Conservation (phyloP, 2,329 filamentous ascomycete species). For the Curvularia spicifera region DNA sequence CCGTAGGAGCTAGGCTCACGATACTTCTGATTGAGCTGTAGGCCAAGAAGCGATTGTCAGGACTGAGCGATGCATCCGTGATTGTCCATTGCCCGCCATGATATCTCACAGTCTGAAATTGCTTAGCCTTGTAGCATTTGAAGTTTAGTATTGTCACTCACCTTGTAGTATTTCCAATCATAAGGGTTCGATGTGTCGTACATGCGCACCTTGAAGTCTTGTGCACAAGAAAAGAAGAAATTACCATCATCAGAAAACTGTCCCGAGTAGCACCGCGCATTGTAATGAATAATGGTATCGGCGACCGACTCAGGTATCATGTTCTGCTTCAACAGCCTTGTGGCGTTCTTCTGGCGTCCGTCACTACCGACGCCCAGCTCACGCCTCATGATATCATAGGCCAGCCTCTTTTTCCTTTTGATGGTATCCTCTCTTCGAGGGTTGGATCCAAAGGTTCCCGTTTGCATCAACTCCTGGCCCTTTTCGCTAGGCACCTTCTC, state of each 20-base stretch:
- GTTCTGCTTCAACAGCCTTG: conserved; percentile 72
- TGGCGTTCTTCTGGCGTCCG: conserved; percentile 65
- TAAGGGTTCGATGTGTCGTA: conserved; percentile 97
- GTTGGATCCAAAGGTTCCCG: conserved; percentile 78
- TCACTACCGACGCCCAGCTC: conserved; percentile 75
- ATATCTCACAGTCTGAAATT: conserved; percentile 77
- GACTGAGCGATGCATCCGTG: conserved; percentile 88
- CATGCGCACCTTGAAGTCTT: conserved; percentile 94
- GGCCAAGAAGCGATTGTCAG: conserved; percentile 89
- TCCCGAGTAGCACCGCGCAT: conserved; percentile 87
- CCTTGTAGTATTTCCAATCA: conserved; percentile 94
- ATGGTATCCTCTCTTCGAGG: conserved; percentile 59
- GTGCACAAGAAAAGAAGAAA: conserved; percentile 91
- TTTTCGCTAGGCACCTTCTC: conserved; percentile 84
- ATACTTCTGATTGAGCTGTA: conserved; percentile 87
- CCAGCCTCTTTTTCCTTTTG: conserved; percentile 67
- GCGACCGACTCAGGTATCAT: conserved; percentile 79
- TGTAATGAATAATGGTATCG: conserved; percentile 87
- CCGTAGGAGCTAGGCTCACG: conserved; percentile 86
- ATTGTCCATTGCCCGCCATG: conserved; percentile 94
- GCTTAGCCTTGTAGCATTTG: conserved; percentile 11
- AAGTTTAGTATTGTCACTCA: conserved; percentile 50
- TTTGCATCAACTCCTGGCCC: conserved; percentile 79
- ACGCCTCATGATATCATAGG: conserved; percentile 76
- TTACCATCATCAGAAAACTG: conserved; percentile 97